Conservation (phyloP, 2,329 filamentous ascomycete genomes). For the Bipolaris cookei region DNA sequence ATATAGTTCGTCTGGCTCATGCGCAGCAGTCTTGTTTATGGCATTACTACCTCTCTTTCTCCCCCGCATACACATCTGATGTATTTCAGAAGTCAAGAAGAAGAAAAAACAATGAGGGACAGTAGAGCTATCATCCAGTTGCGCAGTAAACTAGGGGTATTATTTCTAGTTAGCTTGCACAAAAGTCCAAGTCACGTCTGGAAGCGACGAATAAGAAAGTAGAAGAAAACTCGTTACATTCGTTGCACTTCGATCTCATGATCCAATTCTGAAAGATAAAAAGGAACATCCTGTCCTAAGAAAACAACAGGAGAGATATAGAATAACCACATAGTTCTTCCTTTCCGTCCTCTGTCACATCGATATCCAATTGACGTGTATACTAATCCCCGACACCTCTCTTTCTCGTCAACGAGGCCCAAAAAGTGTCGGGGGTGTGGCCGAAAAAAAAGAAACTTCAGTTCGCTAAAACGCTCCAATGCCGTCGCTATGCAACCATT, state of each 20-base stretch:
- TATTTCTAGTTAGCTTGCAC: not conserved
- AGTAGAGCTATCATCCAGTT: too few relatives aligned
- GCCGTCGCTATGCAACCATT: conserved; percentile 46
- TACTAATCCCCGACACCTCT: not conserved
- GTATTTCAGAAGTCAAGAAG: too few relatives aligned
- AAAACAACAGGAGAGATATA: too few relatives aligned
- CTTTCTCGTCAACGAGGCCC: conserved; percentile 5
- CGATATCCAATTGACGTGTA: not conserved
- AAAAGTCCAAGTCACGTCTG: not conserved
- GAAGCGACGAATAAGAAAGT: not conserved
- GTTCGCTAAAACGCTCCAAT: conserved; percentile 45
- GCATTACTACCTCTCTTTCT: too few relatives aligned
- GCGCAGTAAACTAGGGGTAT: too few relatives aligned
- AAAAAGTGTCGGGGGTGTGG: not conserved
- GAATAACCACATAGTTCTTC: too few relatives aligned
- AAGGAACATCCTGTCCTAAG: too few relatives aligned
- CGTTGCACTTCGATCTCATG: not conserved
- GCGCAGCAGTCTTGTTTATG: too few relatives aligned
- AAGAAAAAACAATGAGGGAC: too few relatives aligned
- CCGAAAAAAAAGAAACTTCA: conserved; percentile 9
- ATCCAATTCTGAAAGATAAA: not conserved
- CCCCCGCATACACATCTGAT: too few relatives aligned
- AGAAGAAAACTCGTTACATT: not conserved
- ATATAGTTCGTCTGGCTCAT: too few relatives aligned
- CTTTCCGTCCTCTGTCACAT: not conserved